Evolutionary conservation across 2,329 filamentous ascomycete genomes (phyloP), one percentile per base, ranked within the genome.

Genomic region (Cladosporium velox): DNA sequence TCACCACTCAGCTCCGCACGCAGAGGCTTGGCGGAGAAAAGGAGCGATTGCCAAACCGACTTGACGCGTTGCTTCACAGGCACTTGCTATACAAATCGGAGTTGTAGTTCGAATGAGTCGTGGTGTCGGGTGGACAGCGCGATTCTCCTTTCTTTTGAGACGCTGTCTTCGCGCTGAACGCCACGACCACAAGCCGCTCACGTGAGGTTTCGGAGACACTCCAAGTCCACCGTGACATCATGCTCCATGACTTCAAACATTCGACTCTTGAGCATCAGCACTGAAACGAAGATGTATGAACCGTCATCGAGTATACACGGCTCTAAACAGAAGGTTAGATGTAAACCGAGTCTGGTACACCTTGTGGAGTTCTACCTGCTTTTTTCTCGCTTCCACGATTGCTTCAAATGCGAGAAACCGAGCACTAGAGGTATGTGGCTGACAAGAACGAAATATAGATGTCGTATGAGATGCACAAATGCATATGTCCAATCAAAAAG

Each of bases 141-240:
- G 24, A 47, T 59, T 59, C 34, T 59, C 57, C 34, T 30, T 47
- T 26, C 35, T 59, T 59, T 59, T 59, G 57, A 59, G 57, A 59
- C 32, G 32, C 14, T 30, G 24, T 14, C 4, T n/a, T 28, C 15
- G 34, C 21, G 57, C 35, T 59, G 8, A 12, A 8, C 41, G 41
- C 41, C n/a, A 47, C 41, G 41, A 21, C 21, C 41, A n/a, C 3
- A n/a, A 47, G 21, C n/a, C n/a, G 41, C n/a, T 47, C 41, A 47
- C 41, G 41, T 47, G 41, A 47, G 8, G n/a, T 47, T 18, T 47
- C 41, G 41, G 41, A 8, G 41, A 24, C 8, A 35, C 12, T 35
- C 34, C 35, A 18, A 5, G 11, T 35, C 12, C 34, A 35, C 28
- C 28, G 4, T 30, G 28, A 30, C 35, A 10, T 21, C 41, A 11